phyloP scores from a whole-genome alignment of 148 eudicot genomes.

The Cornus suecica region DNA sequence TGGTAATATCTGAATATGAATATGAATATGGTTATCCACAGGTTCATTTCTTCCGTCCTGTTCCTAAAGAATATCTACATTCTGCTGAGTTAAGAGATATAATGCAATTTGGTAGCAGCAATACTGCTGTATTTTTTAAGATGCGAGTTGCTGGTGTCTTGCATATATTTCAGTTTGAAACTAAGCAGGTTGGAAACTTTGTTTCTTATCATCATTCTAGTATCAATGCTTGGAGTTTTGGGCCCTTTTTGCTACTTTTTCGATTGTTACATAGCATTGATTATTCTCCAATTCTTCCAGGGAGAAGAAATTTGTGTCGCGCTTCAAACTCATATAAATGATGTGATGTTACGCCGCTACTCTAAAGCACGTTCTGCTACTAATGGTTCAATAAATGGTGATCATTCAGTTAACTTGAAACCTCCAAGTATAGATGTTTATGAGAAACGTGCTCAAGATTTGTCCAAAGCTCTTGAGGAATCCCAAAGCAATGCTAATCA shows the following conservation, averaged over 20 bases:
- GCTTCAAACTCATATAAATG: slow-evolving; percentile 97
- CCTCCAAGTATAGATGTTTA: slow-evolving; percentile 48
- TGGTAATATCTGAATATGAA: slow-evolving; percentile 1
- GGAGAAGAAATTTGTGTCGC: slow-evolving; percentile 99
- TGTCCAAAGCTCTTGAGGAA: slow-evolving; percentile 81
- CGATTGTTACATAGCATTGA: slow-evolving; percentile 9
- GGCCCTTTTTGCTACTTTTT: background rate
- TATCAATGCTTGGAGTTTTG: background rate
- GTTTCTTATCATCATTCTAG: background rate
- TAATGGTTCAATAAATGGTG: slow-evolving; percentile 59
- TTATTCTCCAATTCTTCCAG: slow-evolving; percentile 34
- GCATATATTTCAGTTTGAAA: slow-evolving; percentile 97
- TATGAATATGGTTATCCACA: slow-evolving; percentile 12
- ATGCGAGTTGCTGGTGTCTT: slow-evolving; percentile 99
- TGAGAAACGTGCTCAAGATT: slow-evolving; percentile 77
- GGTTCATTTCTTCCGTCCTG: slow-evolving; percentile 99
- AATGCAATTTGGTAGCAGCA: slow-evolving; percentile 99
- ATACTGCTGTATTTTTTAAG: slow-evolving; percentile 95
- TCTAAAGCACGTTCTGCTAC: slow-evolving; percentile 86
- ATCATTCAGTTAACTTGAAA: slow-evolving; percentile 44
- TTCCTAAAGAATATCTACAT: slow-evolving; percentile 94
- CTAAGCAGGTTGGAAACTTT: slow-evolving; percentile 68
- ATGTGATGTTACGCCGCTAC: slow-evolving; percentile 98
- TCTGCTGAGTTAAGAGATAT: slow-evolving; percentile 97
- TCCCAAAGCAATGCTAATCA: slow-evolving; percentile 64